Evolutionary conservation across 441 rosid species (phyloP).

Genomic region (Gossypium davidsonii): DNA sequence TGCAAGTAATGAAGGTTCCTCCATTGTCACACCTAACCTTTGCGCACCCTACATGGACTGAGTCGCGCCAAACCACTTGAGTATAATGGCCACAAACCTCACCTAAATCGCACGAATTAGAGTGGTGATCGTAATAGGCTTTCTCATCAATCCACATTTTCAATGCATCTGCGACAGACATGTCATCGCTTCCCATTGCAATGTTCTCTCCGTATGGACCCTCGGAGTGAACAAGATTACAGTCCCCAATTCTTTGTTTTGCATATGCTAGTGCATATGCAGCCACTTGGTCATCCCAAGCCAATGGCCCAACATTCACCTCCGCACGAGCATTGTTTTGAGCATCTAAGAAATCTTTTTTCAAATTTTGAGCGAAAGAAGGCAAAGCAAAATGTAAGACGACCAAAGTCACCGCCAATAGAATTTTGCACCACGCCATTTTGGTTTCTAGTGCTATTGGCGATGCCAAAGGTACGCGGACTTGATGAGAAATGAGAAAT

Average conservation of each 20-base stretch:
- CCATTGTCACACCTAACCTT: constrained; percentile 22
- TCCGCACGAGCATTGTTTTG: not conserved
- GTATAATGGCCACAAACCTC: constrained; percentile 24
- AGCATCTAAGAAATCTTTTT: not conserved
- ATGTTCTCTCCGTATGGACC: constrained; percentile 19
- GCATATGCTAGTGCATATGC: not conserved
- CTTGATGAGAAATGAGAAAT: not conserved
- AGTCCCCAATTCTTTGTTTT: not conserved
- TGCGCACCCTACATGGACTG: constrained; percentile 19
- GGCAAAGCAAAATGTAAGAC: not conserved
- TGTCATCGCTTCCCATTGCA: constrained; percentile 14
- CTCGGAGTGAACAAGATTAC: too few relatives aligned
- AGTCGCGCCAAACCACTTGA: constrained; percentile 26
- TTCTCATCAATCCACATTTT: constrained; percentile 23
- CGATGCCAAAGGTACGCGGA: too few relatives aligned
- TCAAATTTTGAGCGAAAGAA: not conserved
- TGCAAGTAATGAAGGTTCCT: constrained; percentile 23
- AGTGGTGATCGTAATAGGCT: constrained; percentile 12
- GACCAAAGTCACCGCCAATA: not conserved
- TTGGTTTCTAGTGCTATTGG: not conserved
- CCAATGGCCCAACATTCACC: not conserved
- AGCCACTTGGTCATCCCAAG: not conserved
- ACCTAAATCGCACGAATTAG: constrained; percentile 14
- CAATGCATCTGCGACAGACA: constrained; percentile 12
- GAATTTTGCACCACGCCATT: not conserved